phyloP scores from a whole-genome alignment of 2,329 filamentous ascomycete species.

The Chaetomium strumarium region DNA sequence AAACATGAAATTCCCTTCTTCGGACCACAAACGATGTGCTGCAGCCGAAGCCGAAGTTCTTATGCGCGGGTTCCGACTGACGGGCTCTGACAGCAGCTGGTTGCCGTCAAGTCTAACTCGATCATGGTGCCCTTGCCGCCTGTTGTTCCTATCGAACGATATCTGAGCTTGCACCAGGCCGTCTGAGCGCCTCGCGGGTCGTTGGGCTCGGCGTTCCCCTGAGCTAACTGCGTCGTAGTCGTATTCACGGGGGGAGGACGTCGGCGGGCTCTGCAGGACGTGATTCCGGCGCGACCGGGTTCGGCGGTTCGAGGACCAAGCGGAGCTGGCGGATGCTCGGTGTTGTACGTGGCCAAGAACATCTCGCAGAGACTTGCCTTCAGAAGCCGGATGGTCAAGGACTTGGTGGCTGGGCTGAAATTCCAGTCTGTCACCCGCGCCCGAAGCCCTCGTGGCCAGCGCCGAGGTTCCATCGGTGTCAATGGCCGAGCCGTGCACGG shows the following conservation, averaged over 20 bases:
- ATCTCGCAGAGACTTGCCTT: not conserved
- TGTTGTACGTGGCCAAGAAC: not conserved
- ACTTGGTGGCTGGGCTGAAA: not conserved
- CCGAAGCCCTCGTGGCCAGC: not conserved
- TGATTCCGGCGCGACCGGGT: not conserved
- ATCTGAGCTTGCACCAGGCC: conserved; percentile 4
- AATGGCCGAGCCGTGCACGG: not conserved
- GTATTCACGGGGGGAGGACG: conserved; percentile 2
- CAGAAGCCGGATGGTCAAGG: not conserved
- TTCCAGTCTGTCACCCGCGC: too few relatives aligned
- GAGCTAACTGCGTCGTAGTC: not conserved
- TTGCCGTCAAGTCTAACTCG: not conserved
- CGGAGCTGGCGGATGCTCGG: not conserved
- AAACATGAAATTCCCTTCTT: not conserved
- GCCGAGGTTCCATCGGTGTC: not conserved
- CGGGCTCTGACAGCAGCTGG: not conserved
- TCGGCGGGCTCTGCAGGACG: conserved; percentile 12
- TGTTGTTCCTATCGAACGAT: conserved; percentile 3
- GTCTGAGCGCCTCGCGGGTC: not conserved
- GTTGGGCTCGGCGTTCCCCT: not conserved
- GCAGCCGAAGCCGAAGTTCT: not conserved
- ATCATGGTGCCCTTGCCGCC: not conserved
- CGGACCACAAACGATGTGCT: not conserved
- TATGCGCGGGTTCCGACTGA: too few relatives aligned
- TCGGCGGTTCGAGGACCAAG: not conserved